Base-by-base conservation (phyloP, 257 asterid genomes). In the Przewalskia tangutica region DNA sequence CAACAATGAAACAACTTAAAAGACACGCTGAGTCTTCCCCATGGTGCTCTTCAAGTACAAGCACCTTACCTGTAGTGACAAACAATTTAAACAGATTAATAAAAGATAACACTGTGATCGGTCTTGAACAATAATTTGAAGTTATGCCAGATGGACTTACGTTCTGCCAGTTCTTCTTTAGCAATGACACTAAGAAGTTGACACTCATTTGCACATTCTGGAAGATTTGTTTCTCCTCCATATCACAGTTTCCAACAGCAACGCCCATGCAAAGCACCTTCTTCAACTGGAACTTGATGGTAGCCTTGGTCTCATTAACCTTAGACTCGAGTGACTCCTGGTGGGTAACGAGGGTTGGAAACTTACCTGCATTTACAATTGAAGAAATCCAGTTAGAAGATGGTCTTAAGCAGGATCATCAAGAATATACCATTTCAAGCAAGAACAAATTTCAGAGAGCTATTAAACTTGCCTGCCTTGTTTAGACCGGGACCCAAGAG, bases 11-110 rank as follows among this genome's bases (percentile, higher is more conserved):
- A 75, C 16, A 7, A 38, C 63, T 27, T 83, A 83, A 32, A 83
- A 78, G 46, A 83, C 14, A 2, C 83, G 85, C 9, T 77, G 82
- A 9, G 85, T 60, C 83, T 83, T 83, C 44, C 83, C 83, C 85
- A 83, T 83, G n/a, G 85, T 78, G 17, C 83, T 83, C 83, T 83
- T 83, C 85, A 83, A 77, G 83, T 83, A 77, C 79, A 83, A 68
- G 65, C 85, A 78, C 58, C 85, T 78, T 55, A 83, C 85, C 85
- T 83, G 85, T 27, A 12, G 79, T 10, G 44, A 48, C 6, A 12
- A 75, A 14, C 46, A 75, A 75, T 75, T 23, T 1, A 50, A 73
- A 1, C 44, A n/a, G 59, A 48, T 73, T 6, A 20, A 42, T 20
- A 48, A 27, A 50, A 75, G 46, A 75, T 7, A 50, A 13, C 18